Evolutionary conservation across 148 eudicot species (phyloP).

Genomic region (Chenopodium formosanum): DNA sequence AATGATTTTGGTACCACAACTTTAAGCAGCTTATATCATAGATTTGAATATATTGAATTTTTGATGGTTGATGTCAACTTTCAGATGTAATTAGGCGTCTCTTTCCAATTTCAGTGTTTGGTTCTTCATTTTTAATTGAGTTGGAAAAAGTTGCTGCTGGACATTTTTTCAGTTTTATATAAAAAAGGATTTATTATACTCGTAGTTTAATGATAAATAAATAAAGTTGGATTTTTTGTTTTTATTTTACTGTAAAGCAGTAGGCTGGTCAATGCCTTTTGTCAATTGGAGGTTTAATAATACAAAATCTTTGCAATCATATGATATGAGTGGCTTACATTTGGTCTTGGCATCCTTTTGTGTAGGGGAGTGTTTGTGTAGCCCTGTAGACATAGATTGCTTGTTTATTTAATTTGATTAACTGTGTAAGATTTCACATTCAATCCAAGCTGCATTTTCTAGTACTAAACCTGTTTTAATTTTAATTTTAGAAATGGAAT

Average conservation of each 20-base stretch:
- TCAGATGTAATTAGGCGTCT: not conserved
- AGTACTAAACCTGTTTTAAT: not conserved
- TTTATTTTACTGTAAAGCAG: not conserved
- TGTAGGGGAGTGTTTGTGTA: not conserved
- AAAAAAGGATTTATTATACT: not conserved
- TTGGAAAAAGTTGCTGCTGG: not conserved
- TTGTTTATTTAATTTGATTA: not conserved
- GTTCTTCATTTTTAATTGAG: not conserved
- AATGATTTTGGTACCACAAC: not conserved
- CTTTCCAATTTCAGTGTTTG: not conserved
- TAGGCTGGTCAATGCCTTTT: not conserved
- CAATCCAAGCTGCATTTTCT: not conserved
- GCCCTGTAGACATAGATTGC: not conserved
- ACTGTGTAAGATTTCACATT: not conserved
- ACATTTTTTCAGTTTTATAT: constrained; percentile 2
- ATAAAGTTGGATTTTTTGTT: not conserved
- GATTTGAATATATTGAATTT: not conserved
- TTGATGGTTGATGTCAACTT: not conserved
- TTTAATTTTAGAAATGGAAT: not conserved
- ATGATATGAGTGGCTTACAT: not conserved
- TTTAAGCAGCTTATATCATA: constrained; percentile 9
- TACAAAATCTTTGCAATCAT: not conserved
- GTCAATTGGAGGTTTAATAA: not conserved
- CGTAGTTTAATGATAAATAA: not conserved
- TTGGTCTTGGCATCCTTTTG: not conserved